A percentile compares a stretch with the other conserved stretches of the same genome.
phyloP scores from a whole-genome alignment of 225 moss, liverwort and hornwort genomes.

The Asterella californica region DNA sequence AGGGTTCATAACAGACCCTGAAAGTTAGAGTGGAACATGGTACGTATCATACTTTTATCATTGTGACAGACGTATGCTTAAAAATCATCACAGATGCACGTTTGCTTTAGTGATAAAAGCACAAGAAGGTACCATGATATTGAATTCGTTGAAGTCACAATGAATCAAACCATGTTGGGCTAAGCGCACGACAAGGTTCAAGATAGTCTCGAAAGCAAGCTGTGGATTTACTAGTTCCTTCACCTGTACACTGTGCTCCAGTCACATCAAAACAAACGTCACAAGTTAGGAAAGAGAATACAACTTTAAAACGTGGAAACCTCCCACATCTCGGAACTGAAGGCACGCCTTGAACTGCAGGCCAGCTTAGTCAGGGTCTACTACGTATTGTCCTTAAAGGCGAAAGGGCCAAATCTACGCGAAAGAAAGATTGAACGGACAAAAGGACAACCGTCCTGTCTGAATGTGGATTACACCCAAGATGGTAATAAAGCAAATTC shows the following conservation, averaged over 20 bases:
- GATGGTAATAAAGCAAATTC: background rate
- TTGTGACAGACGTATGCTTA: background rate
- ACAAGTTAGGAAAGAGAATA: background rate
- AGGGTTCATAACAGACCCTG: background rate
- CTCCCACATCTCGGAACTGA: no score
- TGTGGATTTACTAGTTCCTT: conserved; percentile 62
- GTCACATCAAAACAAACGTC: background rate
- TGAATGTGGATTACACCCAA: no score
- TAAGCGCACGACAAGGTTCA: conserved; percentile 70
- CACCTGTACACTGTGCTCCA: conserved; percentile 69
- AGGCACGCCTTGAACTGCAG: no score
- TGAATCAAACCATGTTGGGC: conserved; percentile 87
- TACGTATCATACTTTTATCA: conserved; percentile 19
- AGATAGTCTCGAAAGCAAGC: conserved; percentile 59
- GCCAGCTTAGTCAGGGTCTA: no score
- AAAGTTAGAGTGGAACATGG: no score
- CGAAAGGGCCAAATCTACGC: no score
- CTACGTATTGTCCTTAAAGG: no score
- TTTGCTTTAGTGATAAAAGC: background rate
- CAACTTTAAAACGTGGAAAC: no score
- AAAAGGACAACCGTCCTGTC: no score
- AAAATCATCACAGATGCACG: background rate
- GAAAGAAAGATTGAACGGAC: no score
- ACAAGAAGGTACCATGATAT: conserved; percentile 58
- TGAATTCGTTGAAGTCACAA: conserved; percentile 90